Conservation (phyloP, 768 basidiomycete species). For the Daedaleopsis nitida region DNA sequence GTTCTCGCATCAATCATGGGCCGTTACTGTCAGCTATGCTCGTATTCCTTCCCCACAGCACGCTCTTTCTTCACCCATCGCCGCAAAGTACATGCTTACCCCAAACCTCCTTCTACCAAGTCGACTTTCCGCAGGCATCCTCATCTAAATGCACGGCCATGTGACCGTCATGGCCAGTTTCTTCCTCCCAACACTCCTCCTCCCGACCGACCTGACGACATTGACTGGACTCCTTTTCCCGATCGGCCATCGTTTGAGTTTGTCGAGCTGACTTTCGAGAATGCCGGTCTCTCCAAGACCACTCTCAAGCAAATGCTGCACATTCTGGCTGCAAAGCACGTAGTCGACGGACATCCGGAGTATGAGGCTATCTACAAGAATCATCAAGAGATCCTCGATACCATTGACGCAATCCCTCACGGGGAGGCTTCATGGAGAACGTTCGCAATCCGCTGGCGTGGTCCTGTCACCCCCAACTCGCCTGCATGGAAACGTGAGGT, state of each 20-base stretch:
- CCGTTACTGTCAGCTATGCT: no score
- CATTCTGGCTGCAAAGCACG: background rate
- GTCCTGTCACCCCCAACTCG: constrained; percentile 20
- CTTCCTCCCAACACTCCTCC: constrained; percentile 4
- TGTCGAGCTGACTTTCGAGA: constrained; percentile 7
- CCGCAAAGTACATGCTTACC: no score
- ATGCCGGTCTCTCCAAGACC: background rate
- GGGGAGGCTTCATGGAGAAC: constrained; percentile 31
- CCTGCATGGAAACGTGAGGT: constrained; percentile 36
- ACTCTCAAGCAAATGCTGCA: constrained; percentile 18
- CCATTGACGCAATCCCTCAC: constrained; percentile 27
- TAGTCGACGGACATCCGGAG: background rate
- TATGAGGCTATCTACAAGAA: background rate
- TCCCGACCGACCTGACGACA: background rate
- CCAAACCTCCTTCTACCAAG: no score
- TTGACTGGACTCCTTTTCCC: constrained; percentile 21
- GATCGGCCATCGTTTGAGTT: constrained; percentile 18
- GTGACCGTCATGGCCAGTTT: constrained; percentile 1
- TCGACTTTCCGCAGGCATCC: no score
- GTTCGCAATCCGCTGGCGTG: constrained; percentile 23
- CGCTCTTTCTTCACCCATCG: no score
- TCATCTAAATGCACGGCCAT: background rate
- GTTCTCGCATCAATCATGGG: no score
- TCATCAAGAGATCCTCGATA: constrained; percentile 20
- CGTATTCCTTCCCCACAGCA: no score